Evolutionary conservation across 768 basidiomycete species (phyloP).

Genomic region (Leccinum uliginosum): DNA sequence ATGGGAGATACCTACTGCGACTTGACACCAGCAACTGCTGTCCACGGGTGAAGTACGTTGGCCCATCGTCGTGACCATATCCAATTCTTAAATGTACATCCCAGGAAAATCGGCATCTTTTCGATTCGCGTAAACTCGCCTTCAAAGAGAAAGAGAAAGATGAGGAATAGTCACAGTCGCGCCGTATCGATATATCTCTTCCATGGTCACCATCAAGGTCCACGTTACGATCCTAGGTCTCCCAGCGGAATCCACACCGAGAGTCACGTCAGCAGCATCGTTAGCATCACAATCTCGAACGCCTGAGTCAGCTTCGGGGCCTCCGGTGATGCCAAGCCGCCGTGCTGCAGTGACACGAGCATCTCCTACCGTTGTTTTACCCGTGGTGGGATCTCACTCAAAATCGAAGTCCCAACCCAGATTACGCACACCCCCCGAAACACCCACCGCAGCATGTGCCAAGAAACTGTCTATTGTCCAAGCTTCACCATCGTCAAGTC

Average conservation of each 20-base stretch:
- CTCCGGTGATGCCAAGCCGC: not conserved
- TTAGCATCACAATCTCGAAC: not conserved
- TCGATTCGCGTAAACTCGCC: slow-evolving; percentile 18
- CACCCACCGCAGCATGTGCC: slow-evolving; percentile 5
- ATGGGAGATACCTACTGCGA: slow-evolving; percentile 70
- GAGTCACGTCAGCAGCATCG: not conserved
- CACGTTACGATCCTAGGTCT: slow-evolving; percentile 4
- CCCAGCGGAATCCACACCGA: too few relatives aligned
- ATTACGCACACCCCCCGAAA: slow-evolving; percentile 13
- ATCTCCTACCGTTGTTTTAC: not conserved
- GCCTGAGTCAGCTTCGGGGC: slow-evolving; percentile 1
- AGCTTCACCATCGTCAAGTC: slow-evolving; percentile 22
- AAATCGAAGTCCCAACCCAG: slow-evolving; percentile 37
- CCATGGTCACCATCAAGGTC: slow-evolving; percentile 30
- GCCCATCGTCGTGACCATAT: slow-evolving; percentile 12
- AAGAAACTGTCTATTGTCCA: slow-evolving; percentile 30
- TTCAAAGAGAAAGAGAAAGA: slow-evolving; percentile 27
- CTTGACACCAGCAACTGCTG: slow-evolving; percentile 24
- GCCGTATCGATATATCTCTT: slow-evolving; percentile 32
- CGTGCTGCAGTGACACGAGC: not conserved
- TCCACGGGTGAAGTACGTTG: slow-evolving; percentile 40
- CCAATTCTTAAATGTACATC: not conserved
- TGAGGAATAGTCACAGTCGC: slow-evolving; percentile 26
- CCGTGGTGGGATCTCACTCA: slow-evolving; percentile 10
- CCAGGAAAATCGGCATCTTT: slow-evolving; percentile 34